Percentiles rank a stretch among this genome's conserved stretches.
Conservation (phyloP, 495 filamentous ascomycete genomes). For the Amniculicola lignicola region DNA sequence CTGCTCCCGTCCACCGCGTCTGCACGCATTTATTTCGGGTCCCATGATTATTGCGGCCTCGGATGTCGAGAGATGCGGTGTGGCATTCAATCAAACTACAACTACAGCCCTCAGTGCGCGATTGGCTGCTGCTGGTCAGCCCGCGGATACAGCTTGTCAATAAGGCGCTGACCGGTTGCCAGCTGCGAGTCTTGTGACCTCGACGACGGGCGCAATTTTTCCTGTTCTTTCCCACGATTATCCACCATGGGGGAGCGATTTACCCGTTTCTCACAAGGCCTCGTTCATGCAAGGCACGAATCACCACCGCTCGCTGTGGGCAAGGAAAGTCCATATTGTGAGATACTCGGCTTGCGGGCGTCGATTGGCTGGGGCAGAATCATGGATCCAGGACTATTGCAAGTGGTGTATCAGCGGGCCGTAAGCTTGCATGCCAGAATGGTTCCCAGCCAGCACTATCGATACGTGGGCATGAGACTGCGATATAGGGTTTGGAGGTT, state of each 20-base stretch:
- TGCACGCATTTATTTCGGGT: conserved; percentile 7
- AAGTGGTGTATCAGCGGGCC: conserved; percentile 16
- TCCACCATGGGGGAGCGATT: conserved; percentile 20
- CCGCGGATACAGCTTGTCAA: conserved; percentile 10
- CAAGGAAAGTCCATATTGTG: not conserved
- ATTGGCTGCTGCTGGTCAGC: conserved; percentile 15
- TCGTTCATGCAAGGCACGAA: conserved; percentile 25
- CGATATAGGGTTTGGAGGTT: not conserved
- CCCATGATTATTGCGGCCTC: not conserved
- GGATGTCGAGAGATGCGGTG: conserved; percentile 7
- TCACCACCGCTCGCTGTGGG: conserved; percentile 8
- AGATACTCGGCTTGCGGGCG: not conserved
- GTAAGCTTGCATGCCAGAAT: conserved; percentile 17
- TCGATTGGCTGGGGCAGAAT: not conserved
- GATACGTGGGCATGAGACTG: not conserved
- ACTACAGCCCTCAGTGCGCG: conserved; percentile 2
- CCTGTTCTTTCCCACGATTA: not conserved
- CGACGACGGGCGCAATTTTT: conserved; percentile 13
- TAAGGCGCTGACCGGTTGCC: conserved; percentile 24
- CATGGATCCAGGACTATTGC: not conserved
- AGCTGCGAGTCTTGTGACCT: conserved; percentile 25
- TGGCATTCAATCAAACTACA: conserved; percentile 29
- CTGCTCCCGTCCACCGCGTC: not conserved
- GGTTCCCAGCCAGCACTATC: not conserved
- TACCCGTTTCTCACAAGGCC: conserved; percentile 22